Evolutionary conservation across 1,284 basidiomycete species (phyloP).

Genomic region (Malassezia japonica): DNA sequence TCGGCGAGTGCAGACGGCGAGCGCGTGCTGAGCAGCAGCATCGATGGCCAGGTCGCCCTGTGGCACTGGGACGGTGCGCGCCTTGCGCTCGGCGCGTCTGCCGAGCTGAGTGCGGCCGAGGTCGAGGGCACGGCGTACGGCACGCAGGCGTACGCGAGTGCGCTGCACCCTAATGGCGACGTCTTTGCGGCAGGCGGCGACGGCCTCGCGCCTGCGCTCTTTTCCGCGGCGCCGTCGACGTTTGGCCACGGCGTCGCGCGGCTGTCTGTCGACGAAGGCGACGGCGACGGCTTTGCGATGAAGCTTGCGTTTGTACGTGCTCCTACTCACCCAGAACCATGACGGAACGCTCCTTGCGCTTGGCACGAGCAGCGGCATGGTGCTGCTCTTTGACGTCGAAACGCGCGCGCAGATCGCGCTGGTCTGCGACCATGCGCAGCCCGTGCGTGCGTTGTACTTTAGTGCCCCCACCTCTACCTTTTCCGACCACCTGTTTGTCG

Average conservation of each 20-base stretch:
- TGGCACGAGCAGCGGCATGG: constrained; percentile 10
- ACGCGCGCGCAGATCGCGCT: not conserved
- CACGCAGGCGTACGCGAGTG: constrained; percentile 5
- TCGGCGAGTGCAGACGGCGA: not conserved
- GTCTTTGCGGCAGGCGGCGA: constrained; percentile 7
- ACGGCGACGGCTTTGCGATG: not conserved
- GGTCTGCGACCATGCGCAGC: constrained; percentile 9
- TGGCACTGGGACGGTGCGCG: constrained; percentile 8
- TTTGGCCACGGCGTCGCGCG: constrained; percentile 7
- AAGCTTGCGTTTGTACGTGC: constrained; percentile 7
- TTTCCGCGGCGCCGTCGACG: constrained; percentile 3
- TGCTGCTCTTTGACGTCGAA: constrained; percentile 4
- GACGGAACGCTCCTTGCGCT: constrained; percentile 12
- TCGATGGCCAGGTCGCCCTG: constrained; percentile 8
- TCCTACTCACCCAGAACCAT: constrained; percentile 2
- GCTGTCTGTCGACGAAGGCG: not conserved
- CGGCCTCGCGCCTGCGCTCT: not conserved
- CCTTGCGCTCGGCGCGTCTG: not conserved
- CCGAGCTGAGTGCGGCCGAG: not conserved
- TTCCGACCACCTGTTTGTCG: constrained; percentile 9
- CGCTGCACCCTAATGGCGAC: constrained; percentile 3
- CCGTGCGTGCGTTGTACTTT: constrained; percentile 11
- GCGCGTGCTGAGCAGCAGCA: constrained; percentile 5
- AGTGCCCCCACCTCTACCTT: not conserved
- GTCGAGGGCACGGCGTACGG: not conserved